Conservation (phyloP, 768 basidiomycete species). For the Mycena haematopus region DNA sequence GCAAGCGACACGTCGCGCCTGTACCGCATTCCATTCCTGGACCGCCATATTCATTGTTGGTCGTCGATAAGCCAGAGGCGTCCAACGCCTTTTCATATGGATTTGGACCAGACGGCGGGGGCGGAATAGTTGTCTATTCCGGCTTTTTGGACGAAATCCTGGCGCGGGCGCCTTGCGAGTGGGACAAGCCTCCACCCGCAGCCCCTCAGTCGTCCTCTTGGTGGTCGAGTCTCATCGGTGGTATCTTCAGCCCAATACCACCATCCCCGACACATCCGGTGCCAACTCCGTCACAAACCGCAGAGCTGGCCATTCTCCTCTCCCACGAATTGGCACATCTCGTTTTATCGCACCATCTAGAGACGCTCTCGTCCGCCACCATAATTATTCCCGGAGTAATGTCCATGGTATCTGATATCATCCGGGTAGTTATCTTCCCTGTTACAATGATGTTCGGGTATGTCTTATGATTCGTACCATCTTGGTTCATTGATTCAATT, state of each 20-base stretch:
- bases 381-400: constrained; percentile 83
- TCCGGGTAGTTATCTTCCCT: constrained; percentile 84
- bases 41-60: constrained; percentile 87
- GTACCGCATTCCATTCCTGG: constrained; percentile 70
- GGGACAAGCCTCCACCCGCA: constrained; percentile 27
- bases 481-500: neutral
- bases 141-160: constrained; percentile 92
- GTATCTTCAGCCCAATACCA: constrained; percentile 44
- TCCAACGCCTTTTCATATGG: constrained; percentile 96
- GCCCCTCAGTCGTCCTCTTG: constrained; percentile 44
- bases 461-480: neutral
- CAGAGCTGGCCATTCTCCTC: constrained; percentile 87
- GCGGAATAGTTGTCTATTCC: constrained; percentile 93
- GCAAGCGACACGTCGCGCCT: constrained; percentile 47
- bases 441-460: constrained; percentile 86
- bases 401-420: constrained; percentile 77
- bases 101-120: constrained; percentile 89
- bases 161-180: constrained; percentile 46
- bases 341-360: constrained; percentile 88
- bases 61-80: constrained; percentile 86
- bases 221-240: constrained; percentile 54
- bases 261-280: constrained; percentile 47
- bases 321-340: constrained; percentile 96
- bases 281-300: constrained; percentile 83
- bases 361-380: constrained; percentile 85